Conservation (phyloP, 371 early-diverging fungal species). For the Lichtheimia hyalospora region DNA sequence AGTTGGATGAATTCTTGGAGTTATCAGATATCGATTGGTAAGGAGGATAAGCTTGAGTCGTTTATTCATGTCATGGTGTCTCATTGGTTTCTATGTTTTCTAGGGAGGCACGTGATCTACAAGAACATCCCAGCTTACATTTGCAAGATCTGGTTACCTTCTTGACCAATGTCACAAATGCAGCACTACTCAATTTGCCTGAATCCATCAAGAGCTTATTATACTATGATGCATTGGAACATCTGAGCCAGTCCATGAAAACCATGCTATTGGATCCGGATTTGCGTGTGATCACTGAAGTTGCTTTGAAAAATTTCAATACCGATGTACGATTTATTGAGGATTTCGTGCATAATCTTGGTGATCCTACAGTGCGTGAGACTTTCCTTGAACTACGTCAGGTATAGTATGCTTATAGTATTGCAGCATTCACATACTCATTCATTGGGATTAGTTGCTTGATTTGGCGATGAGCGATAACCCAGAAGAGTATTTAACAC, state of each 20-base stretch:
- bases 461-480: constrained; percentile 65
- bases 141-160: constrained; percentile 74
- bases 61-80: not conserved
- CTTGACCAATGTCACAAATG: constrained; percentile 67
- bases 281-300: constrained; percentile 61
- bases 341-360: constrained; percentile 64
- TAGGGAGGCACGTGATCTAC: constrained; percentile 39
- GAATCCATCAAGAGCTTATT: constrained; percentile 65
- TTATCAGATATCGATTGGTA: constrained; percentile 84
- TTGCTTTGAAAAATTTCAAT: constrained; percentile 68
- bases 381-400: constrained; percentile 76
- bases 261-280: constrained; percentile 61
- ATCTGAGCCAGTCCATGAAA: constrained; percentile 72
- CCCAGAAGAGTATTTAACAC: constrained; percentile 72
- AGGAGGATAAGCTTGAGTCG: not conserved
- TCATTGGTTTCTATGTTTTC: not conserved
- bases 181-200: constrained; percentile 72
- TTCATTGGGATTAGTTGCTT: constrained; percentile 45
- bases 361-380: constrained; percentile 67
- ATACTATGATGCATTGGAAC: constrained; percentile 77
- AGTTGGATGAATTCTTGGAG: constrained; percentile 81
- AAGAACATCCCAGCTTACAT: constrained; percentile 62
- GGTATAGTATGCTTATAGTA: constrained; percentile 38
- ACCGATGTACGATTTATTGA: constrained; percentile 77
- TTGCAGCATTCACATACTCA: not conserved